phyloP scores from a whole-genome alignment of 345 rosid species.

The Salix caprea region DNA sequence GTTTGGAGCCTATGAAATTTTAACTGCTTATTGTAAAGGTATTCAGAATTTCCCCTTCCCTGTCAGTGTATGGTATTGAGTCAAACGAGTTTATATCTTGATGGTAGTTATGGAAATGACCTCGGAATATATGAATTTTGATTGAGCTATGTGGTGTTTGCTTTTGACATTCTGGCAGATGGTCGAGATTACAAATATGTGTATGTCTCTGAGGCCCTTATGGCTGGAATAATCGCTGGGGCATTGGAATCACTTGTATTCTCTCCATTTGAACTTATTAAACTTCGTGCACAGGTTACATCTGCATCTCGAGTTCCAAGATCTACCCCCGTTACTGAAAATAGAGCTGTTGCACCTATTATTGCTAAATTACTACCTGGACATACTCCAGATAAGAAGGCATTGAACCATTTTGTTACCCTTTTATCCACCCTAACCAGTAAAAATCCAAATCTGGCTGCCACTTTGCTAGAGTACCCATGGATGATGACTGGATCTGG shows the following conservation, averaged over 20 bases:
- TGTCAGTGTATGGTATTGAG: neutral
- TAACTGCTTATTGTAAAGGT: constrained; percentile 84
- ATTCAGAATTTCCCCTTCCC: neutral
- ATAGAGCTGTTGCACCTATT: constrained; percentile 36
- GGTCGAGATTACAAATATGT: constrained; percentile 77
- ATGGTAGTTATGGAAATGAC: neutral
- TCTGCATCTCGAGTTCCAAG: constrained; percentile 56
- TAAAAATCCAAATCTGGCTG: constrained; percentile 59
- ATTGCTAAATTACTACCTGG: constrained; percentile 48
- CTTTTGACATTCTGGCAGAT: constrained; percentile 40
- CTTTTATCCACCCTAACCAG: constrained; percentile 68
- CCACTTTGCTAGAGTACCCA: constrained; percentile 70
- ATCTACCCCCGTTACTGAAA: constrained; percentile 29
- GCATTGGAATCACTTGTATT: constrained; percentile 59
- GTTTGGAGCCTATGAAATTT: constrained; percentile 76
- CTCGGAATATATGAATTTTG: neutral
- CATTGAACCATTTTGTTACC: constrained; percentile 54
- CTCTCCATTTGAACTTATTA: constrained; percentile 81
- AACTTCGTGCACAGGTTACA: constrained; percentile 71
- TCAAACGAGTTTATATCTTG: neutral
- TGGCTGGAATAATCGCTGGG: constrained; percentile 82
- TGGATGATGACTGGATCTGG: constrained; percentile 99
- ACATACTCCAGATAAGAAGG: constrained; percentile 56
- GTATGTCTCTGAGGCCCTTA: constrained; percentile 60
- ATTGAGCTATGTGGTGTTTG: neutral